These are phyloP conservation scores for Blastomyces gilchristii DNA, from an alignment of 2,329 filamentous ascomycete species.

Conservation along the genomic window DNA sequence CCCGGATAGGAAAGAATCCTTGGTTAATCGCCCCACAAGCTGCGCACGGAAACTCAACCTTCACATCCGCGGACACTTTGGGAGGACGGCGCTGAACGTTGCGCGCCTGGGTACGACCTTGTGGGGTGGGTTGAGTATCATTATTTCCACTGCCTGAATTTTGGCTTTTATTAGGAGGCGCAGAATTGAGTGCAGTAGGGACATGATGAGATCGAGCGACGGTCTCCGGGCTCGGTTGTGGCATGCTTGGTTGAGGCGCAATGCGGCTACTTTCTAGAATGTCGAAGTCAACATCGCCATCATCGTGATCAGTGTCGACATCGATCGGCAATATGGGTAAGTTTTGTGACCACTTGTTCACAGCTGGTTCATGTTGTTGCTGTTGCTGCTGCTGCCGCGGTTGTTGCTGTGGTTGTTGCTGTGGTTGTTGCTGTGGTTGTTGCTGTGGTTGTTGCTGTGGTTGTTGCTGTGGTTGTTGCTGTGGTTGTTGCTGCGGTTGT, in stretches of 20 bases:
- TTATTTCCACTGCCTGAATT: background rate
- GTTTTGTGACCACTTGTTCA: background rate
- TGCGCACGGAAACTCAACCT: slow-evolving; percentile 33
- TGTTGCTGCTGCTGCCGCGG: background rate
- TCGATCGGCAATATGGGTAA: background rate
- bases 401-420: background rate
- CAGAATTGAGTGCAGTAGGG: background rate
- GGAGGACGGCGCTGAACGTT: slow-evolving; percentile 17
- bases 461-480: background rate
- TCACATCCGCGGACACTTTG: slow-evolving; percentile 30
- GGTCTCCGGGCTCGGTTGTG: background rate
- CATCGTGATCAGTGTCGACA: background rate
- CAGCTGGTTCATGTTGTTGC: background rate
- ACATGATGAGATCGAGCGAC: background rate
- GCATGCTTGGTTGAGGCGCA: background rate
- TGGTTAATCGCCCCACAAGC: slow-evolving; percentile 31
- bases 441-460: background rate
- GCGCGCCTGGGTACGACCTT: slow-evolving; percentile 13
- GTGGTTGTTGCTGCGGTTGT: background rate
- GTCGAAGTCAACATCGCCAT: background rate
- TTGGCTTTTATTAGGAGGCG: background rate
- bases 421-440: background rate
- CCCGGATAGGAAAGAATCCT: slow-evolving; percentile 19
- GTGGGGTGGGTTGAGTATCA: background rate
- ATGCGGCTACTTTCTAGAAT: background rate